These are phyloP conservation scores for Penicillium pancosmium DNA, from an alignment of 495 filamentous ascomycete genomes.

Conservation along the genomic window DNA sequence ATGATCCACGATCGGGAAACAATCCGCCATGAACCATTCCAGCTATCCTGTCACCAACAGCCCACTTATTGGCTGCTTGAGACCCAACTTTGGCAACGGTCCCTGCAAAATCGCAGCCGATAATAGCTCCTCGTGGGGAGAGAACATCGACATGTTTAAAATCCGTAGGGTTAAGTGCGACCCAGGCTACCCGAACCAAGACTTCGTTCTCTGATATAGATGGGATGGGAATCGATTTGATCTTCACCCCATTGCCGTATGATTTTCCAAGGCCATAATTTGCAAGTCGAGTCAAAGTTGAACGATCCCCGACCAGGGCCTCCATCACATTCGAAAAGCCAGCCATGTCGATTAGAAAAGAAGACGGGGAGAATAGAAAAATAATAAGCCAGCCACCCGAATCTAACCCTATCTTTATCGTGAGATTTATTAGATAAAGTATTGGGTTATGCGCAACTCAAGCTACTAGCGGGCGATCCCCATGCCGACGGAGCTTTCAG, in stretches of 20 bases:
- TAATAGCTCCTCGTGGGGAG: constrained; percentile 32
- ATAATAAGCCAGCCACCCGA: not conserved
- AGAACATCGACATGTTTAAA: constrained; percentile 52
- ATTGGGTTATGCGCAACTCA: not conserved
- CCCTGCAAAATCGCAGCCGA: constrained; percentile 60
- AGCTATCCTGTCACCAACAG: constrained; percentile 31
- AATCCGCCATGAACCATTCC: constrained; percentile 26
- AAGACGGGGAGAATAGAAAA: not conserved
- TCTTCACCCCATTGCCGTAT: not conserved
- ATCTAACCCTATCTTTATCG: not conserved
- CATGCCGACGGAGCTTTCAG: not conserved
- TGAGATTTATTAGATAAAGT: not conserved
- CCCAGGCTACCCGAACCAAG: constrained; percentile 41
- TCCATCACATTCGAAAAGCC: not conserved
- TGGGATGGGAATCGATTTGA: not conserved
- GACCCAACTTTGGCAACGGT: constrained; percentile 44
- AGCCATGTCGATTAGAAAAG: not conserved
- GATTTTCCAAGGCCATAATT: not conserved
- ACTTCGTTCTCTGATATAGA: constrained; percentile 29
- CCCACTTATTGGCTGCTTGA: constrained; percentile 27
- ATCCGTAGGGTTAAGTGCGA: constrained; percentile 58
- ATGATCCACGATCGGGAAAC: constrained; percentile 29
- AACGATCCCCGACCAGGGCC: not conserved
- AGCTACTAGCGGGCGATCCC: not conserved
- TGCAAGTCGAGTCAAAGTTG: not conserved